Base-by-base conservation (phyloP, 2,329 filamentous ascomycete species). In the Epichloe aotearoae region DNA sequence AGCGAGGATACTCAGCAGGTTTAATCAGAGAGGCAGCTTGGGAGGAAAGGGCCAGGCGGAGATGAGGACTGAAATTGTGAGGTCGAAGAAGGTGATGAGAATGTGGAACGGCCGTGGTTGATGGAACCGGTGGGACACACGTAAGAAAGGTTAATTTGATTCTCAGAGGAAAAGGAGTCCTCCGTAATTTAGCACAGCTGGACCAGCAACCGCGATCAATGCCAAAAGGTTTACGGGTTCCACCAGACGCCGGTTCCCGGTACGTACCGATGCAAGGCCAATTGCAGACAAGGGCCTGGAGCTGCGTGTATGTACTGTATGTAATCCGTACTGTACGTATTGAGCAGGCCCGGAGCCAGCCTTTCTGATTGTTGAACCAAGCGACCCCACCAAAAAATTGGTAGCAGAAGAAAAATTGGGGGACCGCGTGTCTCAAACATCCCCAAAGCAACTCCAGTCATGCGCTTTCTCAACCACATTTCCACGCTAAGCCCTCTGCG, bases 291-390 rank as follows among this genome's bases (percentile, higher is more conserved):
- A 15, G 43, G 14, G 15, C 17, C 36, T 30, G n/a, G n/a, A n/a
- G n/a, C n/a, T n/a, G n/a, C n/a, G n/a, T n/a, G n/a, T n/a, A n/a
- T n/a, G n/a, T n/a, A n/a, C n/a, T n/a, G n/a, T n/a, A n/a, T n/a
- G n/a, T n/a, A n/a, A n/a, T n/a, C n/a, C n/a, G n/a, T n/a, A n/a
- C n/a, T n/a, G n/a, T n/a, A n/a, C n/a, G n/a, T n/a, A n/a, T 45
- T 49, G 17, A 56, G 57, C 58, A 56, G 46, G 46, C 50, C 50
- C 10, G 8, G 36, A 19, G 37, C 33, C 48, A 54, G 42, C 52
- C 52, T 50, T 56, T 50, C 60, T 57, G 62, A 65, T 66, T 66
- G 64, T 66, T 66, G 64, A 66, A 66, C 63, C 49, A 41, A 57
- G 49, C n/a, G 23, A 62, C 56, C 63, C 64, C 64, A 66, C 64